A percentile compares a stretch with the other conserved stretches of the same genome.
Evolutionary conservation across 2,329 filamentous ascomycete species (phyloP).

Genomic region (Bipolaris bicolor): DNA sequence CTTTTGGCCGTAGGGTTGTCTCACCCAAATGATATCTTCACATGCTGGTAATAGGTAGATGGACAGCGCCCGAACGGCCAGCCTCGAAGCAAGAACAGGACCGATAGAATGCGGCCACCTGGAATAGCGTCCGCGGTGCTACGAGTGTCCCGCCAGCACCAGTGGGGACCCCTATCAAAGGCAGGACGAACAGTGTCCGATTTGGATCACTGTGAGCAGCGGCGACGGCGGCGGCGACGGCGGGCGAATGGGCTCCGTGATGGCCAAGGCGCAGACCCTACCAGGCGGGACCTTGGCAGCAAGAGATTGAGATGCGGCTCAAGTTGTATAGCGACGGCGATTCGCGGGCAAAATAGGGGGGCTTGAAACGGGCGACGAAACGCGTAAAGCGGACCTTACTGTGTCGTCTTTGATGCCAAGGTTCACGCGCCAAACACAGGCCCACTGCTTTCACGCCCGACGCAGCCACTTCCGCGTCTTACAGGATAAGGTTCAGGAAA

Average conservation of each 20-base stretch:
- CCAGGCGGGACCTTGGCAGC: slow-evolving; percentile 26
- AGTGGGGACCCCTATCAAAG: slow-evolving; percentile 2
- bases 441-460: slow-evolving; percentile 37
- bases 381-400: slow-evolving; percentile 37
- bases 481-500: slow-evolving; percentile 22
- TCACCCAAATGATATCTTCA: slow-evolving; percentile 2
- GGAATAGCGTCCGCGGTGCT: slow-evolving; percentile 18
- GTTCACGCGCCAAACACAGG: slow-evolving; percentile 38
- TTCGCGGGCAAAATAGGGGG: slow-evolving; percentile 29
- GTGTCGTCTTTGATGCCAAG: slow-evolving; percentile 41
- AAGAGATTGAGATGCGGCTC: slow-evolving; percentile 35
- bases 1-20: background rate
- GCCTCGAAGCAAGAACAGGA: slow-evolving; percentile 2
- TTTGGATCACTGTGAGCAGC: slow-evolving; percentile 12
- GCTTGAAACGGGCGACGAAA: slow-evolving; percentile 45
- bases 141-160: slow-evolving; percentile 11
- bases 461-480: slow-evolving; percentile 30
- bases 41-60: background rate
- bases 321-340: slow-evolving; percentile 24
- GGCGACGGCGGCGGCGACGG: slow-evolving; percentile 4
- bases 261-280: slow-evolving; percentile 19
- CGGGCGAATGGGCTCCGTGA: slow-evolving; percentile 25
- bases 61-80: background rate
- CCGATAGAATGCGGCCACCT: slow-evolving; percentile 8
- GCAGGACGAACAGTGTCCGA: slow-evolving; percentile 11